These are phyloP conservation scores for Aaosphaeria pasadenensis DNA, from an alignment of 2,329 filamentous ascomycete genomes.

Conservation along the genomic window DNA sequence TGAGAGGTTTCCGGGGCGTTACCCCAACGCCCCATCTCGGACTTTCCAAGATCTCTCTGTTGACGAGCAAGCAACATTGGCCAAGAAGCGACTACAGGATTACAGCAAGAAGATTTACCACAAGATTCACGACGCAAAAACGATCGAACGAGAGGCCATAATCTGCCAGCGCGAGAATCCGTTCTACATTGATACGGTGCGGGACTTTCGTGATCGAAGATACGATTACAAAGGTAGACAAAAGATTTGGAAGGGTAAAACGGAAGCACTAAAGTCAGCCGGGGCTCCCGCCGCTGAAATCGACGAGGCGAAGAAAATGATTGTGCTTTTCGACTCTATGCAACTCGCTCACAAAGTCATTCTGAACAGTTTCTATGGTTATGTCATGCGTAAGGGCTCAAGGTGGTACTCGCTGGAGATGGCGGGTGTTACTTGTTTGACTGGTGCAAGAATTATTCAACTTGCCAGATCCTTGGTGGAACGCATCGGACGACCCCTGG, in stretches of 20 bases:
- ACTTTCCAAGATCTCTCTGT: slow-evolving; percentile 76
- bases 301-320: slow-evolving; percentile 98
- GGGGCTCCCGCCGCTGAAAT: slow-evolving; percentile 75
- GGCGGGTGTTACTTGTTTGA: slow-evolving; percentile 97
- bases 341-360: slow-evolving; percentile 99
- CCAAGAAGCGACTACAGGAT: slow-evolving; percentile 83
- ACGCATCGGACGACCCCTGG: slow-evolving; percentile 84
- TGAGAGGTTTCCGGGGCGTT: slow-evolving; percentile 83
- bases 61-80: slow-evolving; percentile 77
- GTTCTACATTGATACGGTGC: slow-evolving; percentile 96
- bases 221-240: slow-evolving; percentile 99
- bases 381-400: slow-evolving; percentile 98
- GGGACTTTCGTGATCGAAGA: slow-evolving; percentile 91
- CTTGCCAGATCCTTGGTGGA: slow-evolving; percentile 92
- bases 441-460: slow-evolving; percentile 94
- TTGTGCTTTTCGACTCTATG: slow-evolving; percentile 89
- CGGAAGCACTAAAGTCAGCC: slow-evolving; percentile 76
- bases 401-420: slow-evolving; percentile 99
- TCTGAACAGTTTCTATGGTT: slow-evolving; percentile 97
- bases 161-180: slow-evolving; percentile 98
- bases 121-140: slow-evolving; percentile 95
- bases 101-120: slow-evolving; percentile 99
- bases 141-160: slow-evolving; percentile 90
- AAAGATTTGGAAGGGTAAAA: slow-evolving; percentile 98
- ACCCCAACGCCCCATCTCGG: slow-evolving; percentile 65